These are phyloP conservation scores for Arthroderma uncinatum DNA, from an alignment of 2,329 filamentous ascomycete species.

Conservation along the genomic window DNA sequence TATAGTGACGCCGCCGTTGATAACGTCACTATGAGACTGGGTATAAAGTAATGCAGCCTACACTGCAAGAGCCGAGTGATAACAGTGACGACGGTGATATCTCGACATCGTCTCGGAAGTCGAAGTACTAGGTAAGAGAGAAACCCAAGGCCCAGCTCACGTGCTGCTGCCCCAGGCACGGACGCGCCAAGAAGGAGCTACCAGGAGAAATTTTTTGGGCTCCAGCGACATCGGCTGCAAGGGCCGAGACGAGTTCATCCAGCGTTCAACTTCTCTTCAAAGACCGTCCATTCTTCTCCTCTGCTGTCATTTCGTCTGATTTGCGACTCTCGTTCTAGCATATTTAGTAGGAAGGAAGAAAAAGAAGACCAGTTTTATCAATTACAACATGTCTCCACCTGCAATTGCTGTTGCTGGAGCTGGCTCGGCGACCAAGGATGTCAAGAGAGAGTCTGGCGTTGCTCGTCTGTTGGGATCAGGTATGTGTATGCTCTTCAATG, in stretches of 20 bases:
- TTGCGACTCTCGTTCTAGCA: background rate
- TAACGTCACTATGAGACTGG: background rate
- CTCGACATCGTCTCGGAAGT: background rate
- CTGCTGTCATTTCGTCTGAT: background rate
- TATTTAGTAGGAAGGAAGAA: background rate
- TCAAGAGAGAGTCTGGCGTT: constrained; percentile 77
- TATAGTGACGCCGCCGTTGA: background rate
- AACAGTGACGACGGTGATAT: no score
- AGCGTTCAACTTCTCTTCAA: background rate
- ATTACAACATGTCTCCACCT: constrained; percentile 33
- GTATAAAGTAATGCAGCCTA: no score
- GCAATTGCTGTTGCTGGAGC: constrained; percentile 24
- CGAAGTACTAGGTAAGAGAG: background rate
- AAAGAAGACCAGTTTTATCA: background rate
- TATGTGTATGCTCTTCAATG: constrained; percentile 33
- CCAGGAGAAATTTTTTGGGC: background rate
- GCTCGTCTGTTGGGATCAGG: constrained; percentile 87
- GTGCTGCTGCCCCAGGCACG: background rate
- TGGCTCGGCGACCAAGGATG: constrained; percentile 45
- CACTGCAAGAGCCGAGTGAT: no score
- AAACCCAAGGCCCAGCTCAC: background rate
- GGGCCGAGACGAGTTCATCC: background rate
- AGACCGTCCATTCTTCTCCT: background rate
- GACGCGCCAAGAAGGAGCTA: background rate
- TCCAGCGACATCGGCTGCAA: constrained; percentile 2